Conservation (phyloP, 2,329 filamentous ascomycete genomes). For the Macrophomina phaseolina region DNA sequence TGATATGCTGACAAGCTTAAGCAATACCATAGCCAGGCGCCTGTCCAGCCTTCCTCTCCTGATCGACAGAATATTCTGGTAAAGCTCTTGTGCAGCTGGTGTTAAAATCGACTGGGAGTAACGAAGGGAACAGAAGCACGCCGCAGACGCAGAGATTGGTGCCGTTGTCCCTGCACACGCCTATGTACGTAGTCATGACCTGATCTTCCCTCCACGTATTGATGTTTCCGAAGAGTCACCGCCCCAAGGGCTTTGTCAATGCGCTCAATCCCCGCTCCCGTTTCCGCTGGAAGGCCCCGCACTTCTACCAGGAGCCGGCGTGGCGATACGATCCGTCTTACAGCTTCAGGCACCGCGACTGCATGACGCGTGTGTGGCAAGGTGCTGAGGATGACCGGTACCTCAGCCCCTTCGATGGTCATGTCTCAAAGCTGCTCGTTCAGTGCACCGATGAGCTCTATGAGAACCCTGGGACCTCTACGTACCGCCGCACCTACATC, state of each 20-base stretch:
- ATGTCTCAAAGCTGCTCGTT: constrained; percentile 38
- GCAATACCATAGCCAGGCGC: neutral
- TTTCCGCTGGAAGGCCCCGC: constrained; percentile 14
- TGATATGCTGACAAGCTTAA: neutral
- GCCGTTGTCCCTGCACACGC: neutral
- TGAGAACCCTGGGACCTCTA: constrained; percentile 36
- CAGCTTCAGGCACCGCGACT: constrained; percentile 7
- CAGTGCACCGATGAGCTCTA: constrained; percentile 42
- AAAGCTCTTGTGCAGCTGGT: constrained; percentile 17
- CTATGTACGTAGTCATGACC: neutral
- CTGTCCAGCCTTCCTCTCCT: neutral
- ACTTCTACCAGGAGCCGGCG: constrained; percentile 23
- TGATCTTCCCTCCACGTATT: neutral
- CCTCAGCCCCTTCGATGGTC: constrained; percentile 39
- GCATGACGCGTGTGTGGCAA: constrained; percentile 13
- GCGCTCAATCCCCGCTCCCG: constrained; percentile 23
- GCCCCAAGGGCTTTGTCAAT: constrained; percentile 35
- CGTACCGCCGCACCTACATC: constrained; percentile 40
- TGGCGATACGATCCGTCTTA: constrained; percentile 7
- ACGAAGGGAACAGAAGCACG: neutral
- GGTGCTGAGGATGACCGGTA: constrained; percentile 37
- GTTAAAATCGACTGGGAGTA: neutral
- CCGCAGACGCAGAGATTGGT: neutral
- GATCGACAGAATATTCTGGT: neutral
- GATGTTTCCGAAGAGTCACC: neutral